A percentile compares a stretch with the other conserved stretches of the same genome.
Evolutionary conservation across 257 asterid genomes (phyloP).

Genomic region (Solanum stenotomum): DNA sequence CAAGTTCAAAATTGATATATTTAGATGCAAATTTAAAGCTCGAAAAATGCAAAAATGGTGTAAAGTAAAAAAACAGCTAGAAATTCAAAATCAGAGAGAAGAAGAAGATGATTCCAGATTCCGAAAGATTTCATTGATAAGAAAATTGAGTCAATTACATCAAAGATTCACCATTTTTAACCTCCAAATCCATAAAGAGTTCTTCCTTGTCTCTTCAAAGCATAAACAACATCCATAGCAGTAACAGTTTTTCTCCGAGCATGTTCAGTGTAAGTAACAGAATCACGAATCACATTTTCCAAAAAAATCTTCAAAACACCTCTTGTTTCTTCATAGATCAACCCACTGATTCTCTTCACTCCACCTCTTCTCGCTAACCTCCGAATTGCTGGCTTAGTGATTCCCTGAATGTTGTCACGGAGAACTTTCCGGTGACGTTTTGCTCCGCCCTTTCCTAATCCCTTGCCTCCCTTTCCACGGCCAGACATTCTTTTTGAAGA

Average conservation of each 20-base stretch:
- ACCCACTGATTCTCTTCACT: conserved; percentile 21
- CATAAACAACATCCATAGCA: conserved; percentile 23
- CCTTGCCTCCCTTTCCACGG: conserved; percentile 30
- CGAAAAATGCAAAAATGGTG: no score
- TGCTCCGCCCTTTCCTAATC: conserved; percentile 23
- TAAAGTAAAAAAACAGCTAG: no score
- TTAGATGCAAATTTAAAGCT: no score
- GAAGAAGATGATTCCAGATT: not conserved
- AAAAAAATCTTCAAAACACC: conserved; percentile 18
- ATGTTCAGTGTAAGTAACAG: conserved; percentile 25
- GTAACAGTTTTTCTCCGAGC: conserved; percentile 21
- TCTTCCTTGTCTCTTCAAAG: conserved; percentile 21
- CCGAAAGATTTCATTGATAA: not conserved
- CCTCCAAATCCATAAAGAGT: conserved; percentile 18
- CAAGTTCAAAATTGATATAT: no score
- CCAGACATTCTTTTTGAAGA: conserved; percentile 10
- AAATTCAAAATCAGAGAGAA: not conserved
- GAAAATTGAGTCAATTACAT: not conserved
- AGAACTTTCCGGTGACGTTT: conserved; percentile 25
- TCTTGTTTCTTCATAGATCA: conserved; percentile 20
- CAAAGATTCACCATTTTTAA: not conserved
- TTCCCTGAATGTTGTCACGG: conserved; percentile 21
- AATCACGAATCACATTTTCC: conserved; percentile 27
- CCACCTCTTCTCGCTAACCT: conserved; percentile 24
- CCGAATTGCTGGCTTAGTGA: conserved; percentile 18